phyloP scores from a whole-genome alignment of 345 rosid species.

The Acer negundo region DNA sequence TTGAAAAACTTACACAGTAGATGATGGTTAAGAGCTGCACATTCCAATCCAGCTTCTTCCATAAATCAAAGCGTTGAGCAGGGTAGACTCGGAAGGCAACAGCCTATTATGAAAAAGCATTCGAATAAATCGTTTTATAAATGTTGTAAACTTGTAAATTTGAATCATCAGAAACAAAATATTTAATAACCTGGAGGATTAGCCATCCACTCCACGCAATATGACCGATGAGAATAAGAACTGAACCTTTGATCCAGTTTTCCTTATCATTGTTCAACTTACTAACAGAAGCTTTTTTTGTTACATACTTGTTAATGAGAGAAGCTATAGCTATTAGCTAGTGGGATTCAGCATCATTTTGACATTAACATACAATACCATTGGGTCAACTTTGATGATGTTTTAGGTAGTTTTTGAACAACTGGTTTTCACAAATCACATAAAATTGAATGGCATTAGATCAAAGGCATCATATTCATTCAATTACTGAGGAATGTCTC shows the following conservation, averaged over 20 bases:
- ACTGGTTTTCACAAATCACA: too few species aligned
- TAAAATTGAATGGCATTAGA: too few species aligned
- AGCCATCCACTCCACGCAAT: constrained; percentile 50
- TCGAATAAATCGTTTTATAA: background rate
- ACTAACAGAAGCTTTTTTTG: background rate
- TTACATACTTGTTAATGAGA: constrained; percentile 30
- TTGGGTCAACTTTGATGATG: too few species aligned
- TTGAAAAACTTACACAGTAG: constrained; percentile 27
- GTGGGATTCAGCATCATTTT: too few species aligned
- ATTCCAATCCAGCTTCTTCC: constrained; percentile 48
- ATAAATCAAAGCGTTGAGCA: constrained; percentile 42
- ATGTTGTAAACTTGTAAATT: background rate
- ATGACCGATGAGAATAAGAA: constrained; percentile 40
- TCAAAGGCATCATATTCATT: too few species aligned
- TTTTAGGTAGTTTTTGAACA: too few species aligned
- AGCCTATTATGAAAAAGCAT: constrained; percentile 18
- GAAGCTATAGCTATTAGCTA: too few species aligned
- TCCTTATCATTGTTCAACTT: constrained; percentile 8
- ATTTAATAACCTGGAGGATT: constrained; percentile 37
- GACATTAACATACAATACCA: too few species aligned
- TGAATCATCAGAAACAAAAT: background rate
- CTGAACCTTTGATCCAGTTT: constrained; percentile 50
- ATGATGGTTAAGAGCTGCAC: constrained; percentile 43
- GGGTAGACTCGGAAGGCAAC: constrained; percentile 36
- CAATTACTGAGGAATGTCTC: too few species aligned